Base-by-base conservation (phyloP, 2,329 filamentous ascomycete genomes). In the Stromatinia cepivora region DNA sequence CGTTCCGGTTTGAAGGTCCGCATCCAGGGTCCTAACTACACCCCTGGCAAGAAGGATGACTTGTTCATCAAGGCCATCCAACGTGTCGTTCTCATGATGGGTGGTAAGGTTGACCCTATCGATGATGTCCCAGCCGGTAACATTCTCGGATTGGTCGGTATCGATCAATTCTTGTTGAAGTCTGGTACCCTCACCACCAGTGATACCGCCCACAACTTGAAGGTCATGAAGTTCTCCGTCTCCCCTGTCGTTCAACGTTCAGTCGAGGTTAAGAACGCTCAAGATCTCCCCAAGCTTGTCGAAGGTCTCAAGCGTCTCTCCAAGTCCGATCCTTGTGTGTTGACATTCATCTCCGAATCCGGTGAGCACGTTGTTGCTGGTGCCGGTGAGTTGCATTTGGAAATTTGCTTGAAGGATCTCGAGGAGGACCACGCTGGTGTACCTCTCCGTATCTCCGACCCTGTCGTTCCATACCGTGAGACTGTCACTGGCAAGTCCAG, bases 211-310 rank as follows among this genome's bases (percentile, higher is more conserved):
- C 95, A 99, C 91, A 99, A 99, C 91, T 86, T 99, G 80, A 98
- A 98, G 91, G 95, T 99, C 86, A 99, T 99, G 95, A 98, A 97
- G 88, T 99, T 99, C 92, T 99, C 95, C 81, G 95, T 99, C 82
- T 98, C 95, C 72, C 95, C 95, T 79, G 95, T 99, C 85, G 95
- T 99, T 76, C 94, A 92, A 86, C 94, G 94, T 78, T 97, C 95
- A 83, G 95, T 99, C 80, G 93, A 97, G 86, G 94, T 97, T 87
- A 98, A 98, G 93, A 99, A 99, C 86, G 95, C 95, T 80, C 93
- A 97, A 86, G 95, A 99, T 88, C 90, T 99, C 75, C 95, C 95
- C 84, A 99, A 99, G 91, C 90, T 99, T 72, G 95, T 99, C 79
- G 95, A 99, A 88, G 95, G 95, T 93, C 94, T 99, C 76, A 99